Percentiles rank a stretch among this genome's conserved stretches.
Conservation (phyloP, 441 rosid species). For the Kokia cookei region DNA sequence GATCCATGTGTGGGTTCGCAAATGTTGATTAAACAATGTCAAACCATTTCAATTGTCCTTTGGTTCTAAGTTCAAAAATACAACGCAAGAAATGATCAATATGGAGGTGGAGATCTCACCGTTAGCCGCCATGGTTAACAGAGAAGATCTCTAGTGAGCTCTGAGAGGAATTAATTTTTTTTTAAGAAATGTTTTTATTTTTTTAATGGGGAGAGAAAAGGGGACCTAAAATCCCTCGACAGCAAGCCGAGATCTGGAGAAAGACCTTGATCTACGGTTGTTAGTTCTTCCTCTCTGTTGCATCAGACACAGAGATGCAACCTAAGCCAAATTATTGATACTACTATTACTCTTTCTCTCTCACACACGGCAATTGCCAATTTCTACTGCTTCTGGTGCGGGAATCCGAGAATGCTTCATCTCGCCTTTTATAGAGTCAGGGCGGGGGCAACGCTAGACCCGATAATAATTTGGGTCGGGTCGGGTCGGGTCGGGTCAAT, state of each 20-base stretch:
- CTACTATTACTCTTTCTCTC: not conserved
- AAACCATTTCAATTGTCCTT: not conserved
- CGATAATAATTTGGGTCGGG: not conserved
- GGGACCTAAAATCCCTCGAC: slow-evolving; percentile 5
- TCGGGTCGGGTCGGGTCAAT: not conserved
- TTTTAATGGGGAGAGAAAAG: not conserved
- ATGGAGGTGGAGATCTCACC: slow-evolving; percentile 21
- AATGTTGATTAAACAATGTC: not conserved
- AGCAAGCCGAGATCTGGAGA: slow-evolving; percentile 10
- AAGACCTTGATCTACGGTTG: slow-evolving; percentile 6
- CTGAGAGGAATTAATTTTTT: not conserved
- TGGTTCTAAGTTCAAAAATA: not conserved
- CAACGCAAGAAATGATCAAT: not conserved
- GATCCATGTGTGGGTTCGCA: not conserved
- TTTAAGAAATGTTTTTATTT: not conserved
- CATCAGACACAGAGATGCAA: not conserved
- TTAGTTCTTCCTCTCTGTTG: slow-evolving; percentile 1
- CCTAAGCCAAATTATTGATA: not conserved
- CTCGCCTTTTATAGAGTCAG: not conserved
- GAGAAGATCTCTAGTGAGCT: not conserved
- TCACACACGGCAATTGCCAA: not conserved
- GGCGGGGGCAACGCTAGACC: not conserved
- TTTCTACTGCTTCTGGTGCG: not conserved
- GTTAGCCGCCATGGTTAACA: slow-evolving; percentile 32
- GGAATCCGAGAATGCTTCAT: not conserved